Percentiles rank a stretch among this genome's conserved stretches.
Evolutionary conservation across 1,139 yeast genomes (phyloP).

Genomic region (Hanseniaspora gamundiae): DNA sequence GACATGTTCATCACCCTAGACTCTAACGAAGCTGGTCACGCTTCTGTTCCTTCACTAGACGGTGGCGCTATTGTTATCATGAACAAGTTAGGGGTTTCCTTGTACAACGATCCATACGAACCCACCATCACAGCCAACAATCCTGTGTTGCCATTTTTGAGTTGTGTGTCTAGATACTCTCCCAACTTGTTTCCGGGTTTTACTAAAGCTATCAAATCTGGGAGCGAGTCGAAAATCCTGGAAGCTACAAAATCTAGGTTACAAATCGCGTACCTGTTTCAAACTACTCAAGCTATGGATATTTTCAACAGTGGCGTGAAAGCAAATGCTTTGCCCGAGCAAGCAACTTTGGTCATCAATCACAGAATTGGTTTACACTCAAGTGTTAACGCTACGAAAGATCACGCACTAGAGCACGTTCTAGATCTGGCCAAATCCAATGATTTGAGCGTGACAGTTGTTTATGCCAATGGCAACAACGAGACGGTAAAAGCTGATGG

Average conservation of each 20-base stretch:
- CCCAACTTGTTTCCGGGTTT: conserved; percentile 3
- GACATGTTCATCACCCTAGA: conserved; percentile 33
- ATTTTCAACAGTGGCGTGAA: conserved; percentile 42
- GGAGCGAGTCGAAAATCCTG: conserved; percentile 1
- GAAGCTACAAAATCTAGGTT: conserved; percentile 5
- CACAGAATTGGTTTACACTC: conserved; percentile 38
- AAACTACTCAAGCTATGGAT: conserved; percentile 43
- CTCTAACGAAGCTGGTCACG: conserved; percentile 50
- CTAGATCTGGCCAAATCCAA: conserved; percentile 30
- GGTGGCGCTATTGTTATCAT: conserved; percentile 46
- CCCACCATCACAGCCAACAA: conserved; percentile 32
- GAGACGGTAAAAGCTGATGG: conserved; percentile 17
- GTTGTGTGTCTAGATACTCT: conserved; percentile 38
- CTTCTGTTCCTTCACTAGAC: conserved; percentile 51
- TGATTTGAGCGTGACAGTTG: conserved; percentile 35
- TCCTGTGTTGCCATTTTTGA: conserved; percentile 35
- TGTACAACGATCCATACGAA: conserved; percentile 34
- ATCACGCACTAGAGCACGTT: conserved; percentile 30
- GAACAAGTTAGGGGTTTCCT: conserved; percentile 30
- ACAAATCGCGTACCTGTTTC: conserved; percentile 25
- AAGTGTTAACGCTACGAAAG: conserved; percentile 27
- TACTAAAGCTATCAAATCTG: conserved; percentile 1
- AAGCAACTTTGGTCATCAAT: conserved; percentile 33
- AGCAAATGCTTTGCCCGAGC: conserved; percentile 45
- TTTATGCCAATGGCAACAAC: conserved; percentile 18